phyloP scores from a whole-genome alignment of 139 green algal species.

The Eudorina sp. region DNA sequence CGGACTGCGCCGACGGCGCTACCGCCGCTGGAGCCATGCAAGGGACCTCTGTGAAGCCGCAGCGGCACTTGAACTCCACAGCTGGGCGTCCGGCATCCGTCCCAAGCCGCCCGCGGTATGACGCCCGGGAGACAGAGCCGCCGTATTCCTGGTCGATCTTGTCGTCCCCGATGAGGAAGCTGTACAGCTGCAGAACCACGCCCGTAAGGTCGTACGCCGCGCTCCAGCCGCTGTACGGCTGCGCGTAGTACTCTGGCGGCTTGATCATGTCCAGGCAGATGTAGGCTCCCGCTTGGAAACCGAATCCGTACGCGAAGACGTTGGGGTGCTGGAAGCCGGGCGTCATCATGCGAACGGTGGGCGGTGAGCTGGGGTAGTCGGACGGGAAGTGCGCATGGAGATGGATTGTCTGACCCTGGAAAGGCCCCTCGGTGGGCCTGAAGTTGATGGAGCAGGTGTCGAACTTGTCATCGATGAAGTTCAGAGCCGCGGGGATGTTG shows the following conservation, averaged over 20 bases:
- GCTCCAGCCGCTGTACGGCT: conserved; percentile 45
- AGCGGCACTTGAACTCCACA: not conserved
- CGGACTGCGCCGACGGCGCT: no score
- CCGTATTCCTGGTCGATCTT: conserved; percentile 41
- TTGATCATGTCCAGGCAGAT: conserved; percentile 62
- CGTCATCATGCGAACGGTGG: conserved; percentile 13
- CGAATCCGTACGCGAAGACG: conserved; percentile 1
- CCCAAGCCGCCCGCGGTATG: not conserved
- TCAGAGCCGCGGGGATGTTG: not conserved
- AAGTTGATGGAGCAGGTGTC: not conserved
- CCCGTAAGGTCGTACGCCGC: conserved; percentile 42
- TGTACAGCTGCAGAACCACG: conserved; percentile 51
- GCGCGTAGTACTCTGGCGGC: not conserved
- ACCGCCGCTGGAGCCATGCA: no score
- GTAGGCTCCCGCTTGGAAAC: not conserved
- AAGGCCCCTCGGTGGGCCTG: not conserved
- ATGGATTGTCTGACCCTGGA: conserved; percentile 4
- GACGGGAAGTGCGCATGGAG: conserved; percentile 46
- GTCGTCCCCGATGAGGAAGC: conserved; percentile 53
- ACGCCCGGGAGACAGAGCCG: not conserved
- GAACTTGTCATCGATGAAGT: not conserved
- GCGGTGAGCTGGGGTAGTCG: conserved; percentile 33
- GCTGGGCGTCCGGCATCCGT: no score
- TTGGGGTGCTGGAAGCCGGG: conserved; percentile 32
- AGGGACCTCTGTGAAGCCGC: not conserved